Evolutionary conservation across 345 rosid species (phyloP).

Genomic region (Aethionema arabicum): DNA sequence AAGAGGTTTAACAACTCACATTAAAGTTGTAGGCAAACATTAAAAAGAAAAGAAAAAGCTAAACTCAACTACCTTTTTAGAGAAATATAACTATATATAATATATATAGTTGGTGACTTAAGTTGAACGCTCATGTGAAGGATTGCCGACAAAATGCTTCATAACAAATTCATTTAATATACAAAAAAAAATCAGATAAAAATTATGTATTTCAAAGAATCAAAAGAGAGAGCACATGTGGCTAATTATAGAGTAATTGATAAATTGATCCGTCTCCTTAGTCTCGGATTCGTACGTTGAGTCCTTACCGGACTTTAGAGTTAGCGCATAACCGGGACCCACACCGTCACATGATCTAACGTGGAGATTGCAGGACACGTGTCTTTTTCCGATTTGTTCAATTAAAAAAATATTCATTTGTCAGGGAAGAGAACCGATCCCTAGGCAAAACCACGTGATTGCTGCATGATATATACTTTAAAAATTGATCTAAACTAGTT

Average conservation of each 20-base stretch:
- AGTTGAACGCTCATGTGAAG: conserved; percentile 30
- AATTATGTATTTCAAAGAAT: conserved; percentile 23
- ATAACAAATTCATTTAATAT: conserved; percentile 13
- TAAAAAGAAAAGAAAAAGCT: no score
- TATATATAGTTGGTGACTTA: conserved; percentile 23
- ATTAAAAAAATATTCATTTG: conserved; percentile 29
- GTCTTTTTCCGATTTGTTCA: conserved; percentile 14
- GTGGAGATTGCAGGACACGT: conserved; percentile 38
- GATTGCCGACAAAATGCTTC: conserved; percentile 39
- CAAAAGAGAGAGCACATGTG: conserved; percentile 34
- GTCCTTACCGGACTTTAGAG: conserved; percentile 19
- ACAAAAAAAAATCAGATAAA: conserved; percentile 18
- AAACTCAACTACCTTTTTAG: not conserved
- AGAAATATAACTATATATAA: not conserved
- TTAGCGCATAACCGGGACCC: conserved; percentile 38
- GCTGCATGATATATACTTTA: conserved; percentile 25
- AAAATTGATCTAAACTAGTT: conserved; percentile 1
- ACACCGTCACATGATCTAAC: conserved; percentile 41
- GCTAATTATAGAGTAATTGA: conserved; percentile 31
- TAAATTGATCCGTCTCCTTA: conserved; percentile 32
- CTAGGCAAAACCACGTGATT: conserved; percentile 60
- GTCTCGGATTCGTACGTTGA: conserved; percentile 33
- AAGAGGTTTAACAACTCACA: no score
- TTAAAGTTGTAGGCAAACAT: no score
- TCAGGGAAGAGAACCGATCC: conserved; percentile 40